Base-by-base conservation (phyloP, 2,329 filamentous ascomycete species). In the Fusarium falciforme region DNA sequence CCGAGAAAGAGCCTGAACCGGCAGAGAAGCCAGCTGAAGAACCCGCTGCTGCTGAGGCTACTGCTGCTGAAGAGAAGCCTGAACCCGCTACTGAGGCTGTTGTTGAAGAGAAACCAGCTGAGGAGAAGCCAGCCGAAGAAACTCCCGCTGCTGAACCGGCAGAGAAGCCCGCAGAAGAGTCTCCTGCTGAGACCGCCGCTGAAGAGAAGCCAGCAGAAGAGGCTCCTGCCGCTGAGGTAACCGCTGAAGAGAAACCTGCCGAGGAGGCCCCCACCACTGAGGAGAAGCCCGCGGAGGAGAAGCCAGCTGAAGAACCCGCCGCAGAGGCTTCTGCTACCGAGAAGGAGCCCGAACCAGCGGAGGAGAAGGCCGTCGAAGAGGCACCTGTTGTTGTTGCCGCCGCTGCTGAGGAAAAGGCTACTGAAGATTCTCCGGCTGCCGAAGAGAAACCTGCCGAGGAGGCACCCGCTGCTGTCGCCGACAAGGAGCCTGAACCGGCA, bases 301-400 rank as follows among this genome's bases (percentile, higher is more conserved):
- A 27, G 42, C 47, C 59, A n/a, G n/a, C n/a, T 7, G 64, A 57
- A 25, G 40, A 63, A 27, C 38, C 38, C n/a, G 38, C 38, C 6
- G 6, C 38, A 14, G 38, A 40, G 17, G 29, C 29, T 20, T 14
- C 36, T 35, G 63, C 64, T 38, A 33, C 31, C n/a, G 72, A 75
- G 25, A 44, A 22, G 40, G 40, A 44, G 40, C 20, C 20, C 20
- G 40, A 44, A 22, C 11, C 40, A 44, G 40, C 40, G 11, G 40
- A 44, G 40, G 40, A 44, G 66, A 70, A 61, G 35, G 55, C 66
- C 36, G 67, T 27, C 27, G 62, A 70, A 6, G 65, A 29, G 27
- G 61, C 59, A 6, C 40, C 40, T 42, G n/a, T 14, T 42, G 38
- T 20, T 25, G 40, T 22, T 25, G 63, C 49, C n/a, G 29, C 55